Conservation (phyloP, 2,329 filamentous ascomycete genomes). For the Zarea fungicola region DNA sequence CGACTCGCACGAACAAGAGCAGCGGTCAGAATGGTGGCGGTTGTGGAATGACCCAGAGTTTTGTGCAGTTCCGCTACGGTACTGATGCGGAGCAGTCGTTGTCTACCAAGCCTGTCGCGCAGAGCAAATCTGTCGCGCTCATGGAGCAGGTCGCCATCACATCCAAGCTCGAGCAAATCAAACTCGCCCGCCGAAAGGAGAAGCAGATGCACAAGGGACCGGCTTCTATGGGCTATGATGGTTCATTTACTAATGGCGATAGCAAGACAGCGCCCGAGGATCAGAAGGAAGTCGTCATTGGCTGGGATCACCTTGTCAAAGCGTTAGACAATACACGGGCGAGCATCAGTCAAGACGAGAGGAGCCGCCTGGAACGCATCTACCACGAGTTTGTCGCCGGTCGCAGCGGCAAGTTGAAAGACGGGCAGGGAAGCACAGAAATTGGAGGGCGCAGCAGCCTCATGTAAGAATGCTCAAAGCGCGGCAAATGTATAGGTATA, state of each 20-base stretch:
- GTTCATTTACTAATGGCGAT: constrained; percentile 18
- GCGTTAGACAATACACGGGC: constrained; percentile 72
- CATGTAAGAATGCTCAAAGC: constrained; percentile 55
- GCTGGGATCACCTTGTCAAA: constrained; percentile 76
- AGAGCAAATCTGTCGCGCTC: constrained; percentile 50
- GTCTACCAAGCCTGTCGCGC: constrained; percentile 37
- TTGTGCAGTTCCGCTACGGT: constrained; percentile 82
- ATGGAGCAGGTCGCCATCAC: constrained; percentile 74
- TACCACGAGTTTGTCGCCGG: constrained; percentile 92
- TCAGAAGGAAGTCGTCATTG: constrained; percentile 69
- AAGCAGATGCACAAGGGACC: constrained; percentile 28
- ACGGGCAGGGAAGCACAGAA: constrained; percentile 85
- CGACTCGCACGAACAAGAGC: constrained; percentile 28
- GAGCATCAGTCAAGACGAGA: constrained; percentile 77
- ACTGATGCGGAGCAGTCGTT: constrained; percentile 43
- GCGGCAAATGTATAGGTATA: background rate
- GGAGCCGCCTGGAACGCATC: constrained; percentile 67
- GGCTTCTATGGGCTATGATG: background rate
- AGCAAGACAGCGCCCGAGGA: constrained; percentile 28
- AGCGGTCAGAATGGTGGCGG: constrained; percentile 27
- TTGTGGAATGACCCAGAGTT: constrained; percentile 42
- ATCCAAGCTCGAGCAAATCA: constrained; percentile 77
- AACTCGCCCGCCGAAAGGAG: constrained; percentile 55
- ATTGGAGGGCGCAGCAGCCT: constrained; percentile 88
- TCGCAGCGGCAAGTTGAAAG: constrained; percentile 90